Evolutionary conservation across 257 asterid species (phyloP).

Genomic region (Buddleja alternifolia): DNA sequence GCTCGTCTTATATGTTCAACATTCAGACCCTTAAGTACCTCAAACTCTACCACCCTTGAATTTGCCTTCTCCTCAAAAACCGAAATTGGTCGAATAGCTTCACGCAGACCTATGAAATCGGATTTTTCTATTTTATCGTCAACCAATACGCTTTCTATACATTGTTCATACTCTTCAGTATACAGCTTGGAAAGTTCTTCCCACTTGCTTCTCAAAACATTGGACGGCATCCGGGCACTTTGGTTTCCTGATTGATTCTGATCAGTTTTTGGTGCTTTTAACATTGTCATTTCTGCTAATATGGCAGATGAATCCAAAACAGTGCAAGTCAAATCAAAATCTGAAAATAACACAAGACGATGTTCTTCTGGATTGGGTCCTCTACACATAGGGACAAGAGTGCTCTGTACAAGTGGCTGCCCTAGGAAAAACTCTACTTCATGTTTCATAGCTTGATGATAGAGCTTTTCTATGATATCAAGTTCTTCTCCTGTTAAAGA

Average conservation of each 20-base stretch:
- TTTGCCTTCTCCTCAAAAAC: conserved; percentile 84
- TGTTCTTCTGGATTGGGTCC: conserved; percentile 63
- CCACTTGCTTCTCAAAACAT: conserved; percentile 73
- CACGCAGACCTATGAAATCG: conserved; percentile 56
- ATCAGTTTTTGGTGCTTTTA: conserved; percentile 69
- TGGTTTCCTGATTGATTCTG: conserved; percentile 57
- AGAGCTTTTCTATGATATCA: conserved; percentile 75
- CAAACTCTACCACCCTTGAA: conserved; percentile 72
- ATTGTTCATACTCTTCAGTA: conserved; percentile 80
- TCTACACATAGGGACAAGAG: conserved; percentile 67
- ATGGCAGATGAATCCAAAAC: conserved; percentile 88
- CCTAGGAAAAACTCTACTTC: conserved; percentile 76
- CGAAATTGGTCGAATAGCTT: conserved; percentile 70
- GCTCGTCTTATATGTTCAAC: conserved; percentile 84
- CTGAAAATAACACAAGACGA: conserved; percentile 72
- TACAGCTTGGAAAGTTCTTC: conserved; percentile 68
- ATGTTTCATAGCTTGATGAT: conserved; percentile 80
- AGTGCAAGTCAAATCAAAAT: conserved; percentile 93
- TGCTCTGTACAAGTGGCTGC: conserved; percentile 75
- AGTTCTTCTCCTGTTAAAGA: conserved; percentile 93
- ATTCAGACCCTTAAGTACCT: conserved; percentile 83
- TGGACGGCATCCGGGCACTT: conserved; percentile 65
- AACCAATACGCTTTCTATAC: conserved; percentile 67
- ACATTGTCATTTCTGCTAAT: conserved; percentile 85
- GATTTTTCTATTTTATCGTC: conserved; percentile 54